phyloP scores from a whole-genome alignment of 352 stramenopile species.

The Phytophthora tentaculata region DNA sequence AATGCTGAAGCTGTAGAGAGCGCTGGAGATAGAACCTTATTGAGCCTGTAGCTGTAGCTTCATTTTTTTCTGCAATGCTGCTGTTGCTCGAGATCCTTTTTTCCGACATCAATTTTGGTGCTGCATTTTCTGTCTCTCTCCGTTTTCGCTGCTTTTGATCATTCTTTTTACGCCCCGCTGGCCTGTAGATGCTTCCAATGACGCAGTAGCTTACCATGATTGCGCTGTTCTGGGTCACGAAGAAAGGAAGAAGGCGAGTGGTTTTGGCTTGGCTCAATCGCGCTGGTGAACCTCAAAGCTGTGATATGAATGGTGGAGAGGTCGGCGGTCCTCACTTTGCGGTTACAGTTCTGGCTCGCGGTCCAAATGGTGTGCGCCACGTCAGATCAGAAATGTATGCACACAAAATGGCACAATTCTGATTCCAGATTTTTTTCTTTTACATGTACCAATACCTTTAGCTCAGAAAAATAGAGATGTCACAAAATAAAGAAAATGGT shows the following conservation, averaged over 20 bases:
- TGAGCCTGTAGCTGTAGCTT: background rate
- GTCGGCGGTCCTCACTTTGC: conserved; percentile 26
- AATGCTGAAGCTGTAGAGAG: conserved; percentile 7
- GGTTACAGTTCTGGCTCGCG: conserved; percentile 29
- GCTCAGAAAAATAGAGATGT: background rate
- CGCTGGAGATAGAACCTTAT: background rate
- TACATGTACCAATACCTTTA: too few relatives aligned
- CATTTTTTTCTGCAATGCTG: conserved; percentile 3
- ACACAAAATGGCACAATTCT: conserved; percentile 5
- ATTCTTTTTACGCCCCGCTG: background rate
- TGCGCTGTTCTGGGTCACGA: conserved; percentile 81
- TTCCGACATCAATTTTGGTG: background rate
- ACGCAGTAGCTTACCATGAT: conserved; percentile 70
- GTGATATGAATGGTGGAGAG: conserved; percentile 67
- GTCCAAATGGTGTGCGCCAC: conserved; percentile 39
- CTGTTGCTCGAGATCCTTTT: background rate
- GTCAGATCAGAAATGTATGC: conserved; percentile 1
- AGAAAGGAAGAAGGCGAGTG: conserved; percentile 92
- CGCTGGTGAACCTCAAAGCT: conserved; percentile 2
- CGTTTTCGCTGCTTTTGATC: conserved; percentile 1
- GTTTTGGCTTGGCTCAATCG: conserved; percentile 40
- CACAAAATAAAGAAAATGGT: conserved; percentile 12
- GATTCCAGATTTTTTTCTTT: too few relatives aligned
- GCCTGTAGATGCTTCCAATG: conserved; percentile 6
- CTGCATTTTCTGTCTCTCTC: conserved; percentile 6